Conservation (phyloP, 345 rosid genomes). For the Dovyalis caffra region DNA sequence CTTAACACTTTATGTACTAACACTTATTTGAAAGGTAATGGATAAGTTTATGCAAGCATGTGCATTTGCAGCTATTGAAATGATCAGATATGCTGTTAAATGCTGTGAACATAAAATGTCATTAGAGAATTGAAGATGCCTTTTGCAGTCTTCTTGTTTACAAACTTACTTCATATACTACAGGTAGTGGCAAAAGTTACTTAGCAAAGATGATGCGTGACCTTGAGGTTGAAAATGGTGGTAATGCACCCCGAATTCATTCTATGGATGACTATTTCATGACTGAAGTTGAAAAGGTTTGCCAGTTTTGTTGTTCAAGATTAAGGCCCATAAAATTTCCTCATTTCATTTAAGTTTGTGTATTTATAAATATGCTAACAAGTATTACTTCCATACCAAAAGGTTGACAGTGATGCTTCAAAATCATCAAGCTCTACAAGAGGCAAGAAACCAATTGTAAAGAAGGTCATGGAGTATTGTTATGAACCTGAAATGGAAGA, state of each 20-base stretch:
- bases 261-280: slow-evolving; percentile 98
- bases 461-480: slow-evolving; percentile 87
- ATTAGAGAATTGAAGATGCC: neutral
- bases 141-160: neutral
- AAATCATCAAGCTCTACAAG: slow-evolving; percentile 51
- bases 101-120: neutral
- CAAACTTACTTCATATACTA: neutral
- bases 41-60: neutral
- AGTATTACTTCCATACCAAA: slow-evolving; percentile 10
- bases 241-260: slow-evolving; percentile 88
- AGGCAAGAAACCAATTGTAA: slow-evolving; percentile 65
- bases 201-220: slow-evolving; percentile 88
- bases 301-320: slow-evolving; percentile 4
- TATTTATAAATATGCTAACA: neutral
- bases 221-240: slow-evolving; percentile 84
- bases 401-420: slow-evolving; percentile 68
- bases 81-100: neutral
- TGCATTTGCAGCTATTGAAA: neutral
- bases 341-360: neutral
- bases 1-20: neutral
- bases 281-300: slow-evolving; percentile 96
- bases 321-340: neutral
- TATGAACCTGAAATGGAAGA: slow-evolving; percentile 99
- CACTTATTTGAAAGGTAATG: neutral
- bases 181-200: slow-evolving; percentile 98